A percentile compares a stretch with the other conserved stretches of the same genome.
Conservation (phyloP, 148 eudicot species). For the Spergularia marina region DNA sequence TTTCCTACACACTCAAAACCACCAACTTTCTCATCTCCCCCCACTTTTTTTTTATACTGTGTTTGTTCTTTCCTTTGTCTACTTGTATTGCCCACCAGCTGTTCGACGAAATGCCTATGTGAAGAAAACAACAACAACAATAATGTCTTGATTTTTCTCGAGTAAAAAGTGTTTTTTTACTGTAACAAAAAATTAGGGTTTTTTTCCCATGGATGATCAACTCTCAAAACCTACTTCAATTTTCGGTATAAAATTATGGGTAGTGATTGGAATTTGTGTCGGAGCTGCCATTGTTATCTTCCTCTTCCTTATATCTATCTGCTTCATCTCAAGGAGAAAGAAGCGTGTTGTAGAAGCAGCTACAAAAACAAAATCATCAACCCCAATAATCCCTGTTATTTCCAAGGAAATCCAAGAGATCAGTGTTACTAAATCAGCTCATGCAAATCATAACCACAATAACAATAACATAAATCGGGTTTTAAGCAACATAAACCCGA, state of each 20-base stretch:
- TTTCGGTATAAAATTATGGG: constrained; percentile 52
- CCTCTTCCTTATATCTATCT: constrained; percentile 48
- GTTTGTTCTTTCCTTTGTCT: constrained; percentile 10
- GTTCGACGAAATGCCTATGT: constrained; percentile 30
- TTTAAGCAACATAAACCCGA: constrained; percentile 18
- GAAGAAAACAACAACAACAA: background rate
- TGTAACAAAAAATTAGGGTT: background rate
- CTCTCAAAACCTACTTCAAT: constrained; percentile 49
- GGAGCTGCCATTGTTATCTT: constrained; percentile 49
- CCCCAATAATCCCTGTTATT: constrained; percentile 26
- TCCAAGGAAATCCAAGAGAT: constrained; percentile 39
- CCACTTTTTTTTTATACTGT: background rate
- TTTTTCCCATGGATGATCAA: constrained; percentile 39
- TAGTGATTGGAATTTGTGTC: constrained; percentile 40
- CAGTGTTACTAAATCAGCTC: constrained; percentile 17
- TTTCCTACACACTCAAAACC: constrained; percentile 10
- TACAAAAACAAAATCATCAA: background rate
- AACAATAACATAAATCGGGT: background rate
- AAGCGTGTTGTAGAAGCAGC: background rate
- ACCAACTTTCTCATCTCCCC: constrained; percentile 13
- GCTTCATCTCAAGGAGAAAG: constrained; percentile 41
- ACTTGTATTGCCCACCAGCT: constrained; percentile 32
- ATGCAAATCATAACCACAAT: constrained; percentile 1
- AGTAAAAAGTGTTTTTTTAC: background rate
- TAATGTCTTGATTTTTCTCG: background rate